These are phyloP conservation scores for Sutorius eximius DNA, from an alignment of 1,284 basidiomycete genomes.

Conservation along the genomic window DNA sequence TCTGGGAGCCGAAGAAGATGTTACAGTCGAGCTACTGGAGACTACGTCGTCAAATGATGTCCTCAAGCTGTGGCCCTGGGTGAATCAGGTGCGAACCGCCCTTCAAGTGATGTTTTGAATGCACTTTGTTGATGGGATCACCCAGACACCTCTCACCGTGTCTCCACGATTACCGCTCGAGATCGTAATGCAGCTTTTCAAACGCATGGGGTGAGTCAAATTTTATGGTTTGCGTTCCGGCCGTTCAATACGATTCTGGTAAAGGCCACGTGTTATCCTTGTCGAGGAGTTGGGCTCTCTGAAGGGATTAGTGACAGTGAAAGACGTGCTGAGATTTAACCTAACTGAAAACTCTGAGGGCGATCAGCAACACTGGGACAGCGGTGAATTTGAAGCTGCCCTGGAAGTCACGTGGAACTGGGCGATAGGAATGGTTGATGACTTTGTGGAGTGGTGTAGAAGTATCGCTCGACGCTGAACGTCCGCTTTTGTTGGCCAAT, in stretches of 20 bases:
- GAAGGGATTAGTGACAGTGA: conserved; percentile 90
- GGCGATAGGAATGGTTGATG: conserved; percentile 29
- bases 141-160: conserved; percentile 87
- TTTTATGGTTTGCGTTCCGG: neutral
- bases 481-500: neutral
- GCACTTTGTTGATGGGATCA: conserved; percentile 7
- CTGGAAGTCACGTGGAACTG: conserved; percentile 64
- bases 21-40: conserved; percentile 60
- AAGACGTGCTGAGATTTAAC: conserved; percentile 90
- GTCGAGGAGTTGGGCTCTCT: conserved; percentile 85
- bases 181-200: conserved; percentile 95
- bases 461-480: conserved; percentile 18
- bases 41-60: conserved; percentile 54
- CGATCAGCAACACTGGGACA: conserved; percentile 56
- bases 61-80: conserved; percentile 86
- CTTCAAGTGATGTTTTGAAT: neutral
- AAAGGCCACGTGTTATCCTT: conserved; percentile 89
- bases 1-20: conserved; percentile 66
- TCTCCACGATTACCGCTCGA: conserved; percentile 93
- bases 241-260: neutral
- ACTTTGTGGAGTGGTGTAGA: conserved; percentile 27
- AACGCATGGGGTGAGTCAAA: conserved; percentile 84
- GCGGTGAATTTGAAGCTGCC: conserved; percentile 61
- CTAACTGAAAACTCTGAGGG: conserved; percentile 54
- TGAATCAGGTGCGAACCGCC: conserved; percentile 71